Base-by-base conservation (phyloP, 2,329 filamentous ascomycete genomes). In the Cryoendolithus antarcticus region DNA sequence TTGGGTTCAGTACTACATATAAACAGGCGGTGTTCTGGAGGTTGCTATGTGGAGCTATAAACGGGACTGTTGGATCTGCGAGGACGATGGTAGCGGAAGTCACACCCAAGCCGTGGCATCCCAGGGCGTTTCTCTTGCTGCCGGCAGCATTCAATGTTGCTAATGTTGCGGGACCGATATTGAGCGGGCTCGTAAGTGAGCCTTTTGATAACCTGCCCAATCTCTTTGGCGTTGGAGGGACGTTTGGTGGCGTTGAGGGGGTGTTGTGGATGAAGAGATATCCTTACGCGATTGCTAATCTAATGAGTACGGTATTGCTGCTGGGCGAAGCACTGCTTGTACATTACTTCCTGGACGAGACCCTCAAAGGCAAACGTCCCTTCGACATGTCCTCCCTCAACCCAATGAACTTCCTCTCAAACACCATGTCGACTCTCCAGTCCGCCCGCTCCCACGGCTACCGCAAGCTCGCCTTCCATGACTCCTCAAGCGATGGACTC, bases 141-240 rank as follows among this genome's bases (percentile, higher is more conserved):
- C 61, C 61, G 6, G 55, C 60, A 7, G 61, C 61, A 2, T 63
- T 63, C 49, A 63, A 63, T 39, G 49, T 63, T 12, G 61, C 61
- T 19, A 63, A 63, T 40, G 59, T 63, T 24, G 48, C 58, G 11
- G 61, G 61, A 4, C 61, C 61, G 5, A 56, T 80, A 34, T 64
- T 81, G 55, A 76, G 77, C 15, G 78, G 78, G 24, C 58, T 77
- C 38, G 61, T 82, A 31, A 75, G 76, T 9, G 74, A 81, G 46
- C 77, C 77, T 0, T 61, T 70, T 6, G 61, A 62, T 29, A 73
- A 63, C 5, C 66, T 78, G 41, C 75, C 77, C 0, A 54, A 57
- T 2, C 44, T 75, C 2, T 80, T 82, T 51, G 75, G 74, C 1
- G 65, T 70, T 3, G 68, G 65, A 0, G 72, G 72, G 6, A 48